A percentile compares a stretch with the other conserved stretches of the same genome.
These are phyloP conservation scores for Leccinum longicurvipes DNA, from an alignment of 768 basidiomycete genomes.

Conservation along the genomic window DNA sequence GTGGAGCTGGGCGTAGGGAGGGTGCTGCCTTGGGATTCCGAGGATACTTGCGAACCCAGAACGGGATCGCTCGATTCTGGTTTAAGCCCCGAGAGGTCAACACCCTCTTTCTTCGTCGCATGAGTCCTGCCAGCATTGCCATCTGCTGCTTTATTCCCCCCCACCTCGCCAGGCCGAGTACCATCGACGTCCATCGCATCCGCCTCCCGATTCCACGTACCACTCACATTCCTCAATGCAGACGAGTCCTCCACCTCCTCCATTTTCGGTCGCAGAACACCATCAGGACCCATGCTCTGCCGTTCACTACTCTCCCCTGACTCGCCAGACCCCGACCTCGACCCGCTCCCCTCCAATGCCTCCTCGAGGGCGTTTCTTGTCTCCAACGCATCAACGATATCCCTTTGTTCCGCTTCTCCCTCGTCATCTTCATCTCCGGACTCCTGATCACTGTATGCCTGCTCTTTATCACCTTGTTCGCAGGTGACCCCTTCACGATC, in stretches of 20 bases:
- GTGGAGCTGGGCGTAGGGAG: constrained; percentile 15
- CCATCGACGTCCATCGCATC: constrained; percentile 37
- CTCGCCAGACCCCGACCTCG: constrained; percentile 26
- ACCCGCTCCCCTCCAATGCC: constrained; percentile 43
- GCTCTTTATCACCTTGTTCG: constrained; percentile 24
- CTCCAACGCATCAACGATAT: constrained; percentile 59
- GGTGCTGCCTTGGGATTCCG: constrained; percentile 31
- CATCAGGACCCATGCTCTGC: constrained; percentile 24
- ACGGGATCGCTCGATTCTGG: constrained; percentile 54
- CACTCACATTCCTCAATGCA: constrained; percentile 30
- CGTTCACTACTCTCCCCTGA: constrained; percentile 37
- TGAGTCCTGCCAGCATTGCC: constrained; percentile 13
- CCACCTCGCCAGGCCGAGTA: constrained; percentile 20
- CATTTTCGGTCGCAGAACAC: constrained; percentile 42
- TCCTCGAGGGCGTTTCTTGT: constrained; percentile 54
- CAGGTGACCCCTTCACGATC: constrained; percentile 23
- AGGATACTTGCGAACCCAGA: constrained; percentile 40
- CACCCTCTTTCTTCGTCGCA: constrained; percentile 26
- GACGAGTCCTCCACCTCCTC: constrained; percentile 59
- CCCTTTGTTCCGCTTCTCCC: constrained; percentile 52
- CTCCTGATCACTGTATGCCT: constrained; percentile 27
- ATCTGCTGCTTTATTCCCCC: constrained; percentile 18
- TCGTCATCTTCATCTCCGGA: constrained; percentile 62
- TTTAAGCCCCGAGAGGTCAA: constrained; percentile 44
- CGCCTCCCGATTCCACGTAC: constrained; percentile 15